Evolutionary conservation across 352 stramenopile species (phyloP), one percentile per base, ranked within the genome.

Genomic region (Globisporangium cylindrosporum): DNA sequence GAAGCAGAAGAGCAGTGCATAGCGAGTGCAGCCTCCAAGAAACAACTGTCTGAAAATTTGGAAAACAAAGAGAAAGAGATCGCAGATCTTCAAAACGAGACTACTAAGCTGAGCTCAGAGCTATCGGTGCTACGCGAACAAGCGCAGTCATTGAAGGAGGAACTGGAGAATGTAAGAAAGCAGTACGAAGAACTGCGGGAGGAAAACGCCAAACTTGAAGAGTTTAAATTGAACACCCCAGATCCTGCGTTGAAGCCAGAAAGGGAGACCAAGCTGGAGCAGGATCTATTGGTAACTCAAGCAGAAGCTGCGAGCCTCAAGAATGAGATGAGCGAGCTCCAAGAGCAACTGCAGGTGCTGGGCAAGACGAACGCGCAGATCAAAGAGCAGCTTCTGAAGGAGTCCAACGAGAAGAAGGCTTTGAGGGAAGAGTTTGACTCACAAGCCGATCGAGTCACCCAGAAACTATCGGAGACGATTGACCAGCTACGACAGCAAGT

Each of bases 371-470:
- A 80, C 32, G 32, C 36, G 7, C 74, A 84, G 43, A 66, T 80
- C 25, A 83, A 85, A 41, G 72, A 84, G 32, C 73, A 84, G 25
- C 55, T 87, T 10, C 18, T 68, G 27, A 80, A 80, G 49, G 79
- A 86, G 48, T 77, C 70, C 20, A 78, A 80, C 12, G 76, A 83
- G 32, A 80, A 84, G 62, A 80, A 81, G 29, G 53, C 54, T 10
- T 51, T 86, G 22, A 68, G 66, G 4, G 73, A 79, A 55, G 70
- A 83, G 41, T 36, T 82, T 5, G 68, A 79, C 27, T 34, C 54
- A 4, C 57, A 66, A 58, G 46, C 46, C 3, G 57, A 69, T n/a
- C 59, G 76, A 2, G 20, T 43, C 10, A 43, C 41, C 22, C 66
- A 61, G 32, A 36, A 58, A 27, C 41, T 71, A 5, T 22, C 64